Percentiles rank a stretch among this genome's conserved stretches.
Evolutionary conservation across 208 protist species (phyloP).

Genomic region (Crithidia acanthocephali): DNA sequence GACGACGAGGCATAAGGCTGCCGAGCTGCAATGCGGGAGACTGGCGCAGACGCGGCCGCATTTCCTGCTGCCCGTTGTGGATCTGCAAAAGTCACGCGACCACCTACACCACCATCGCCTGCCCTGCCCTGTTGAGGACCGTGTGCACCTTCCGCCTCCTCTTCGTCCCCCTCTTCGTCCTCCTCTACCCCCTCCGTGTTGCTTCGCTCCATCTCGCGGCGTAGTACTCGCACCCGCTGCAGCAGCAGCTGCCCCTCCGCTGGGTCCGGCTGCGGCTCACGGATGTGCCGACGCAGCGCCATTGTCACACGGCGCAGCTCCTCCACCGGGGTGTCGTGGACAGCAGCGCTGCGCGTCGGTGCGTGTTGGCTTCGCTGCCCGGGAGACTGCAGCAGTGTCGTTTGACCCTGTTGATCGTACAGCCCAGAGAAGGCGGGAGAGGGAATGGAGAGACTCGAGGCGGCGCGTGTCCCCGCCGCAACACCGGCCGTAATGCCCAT

Average conservation of each 20-base stretch:
- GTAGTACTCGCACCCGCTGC: constrained; percentile 39
- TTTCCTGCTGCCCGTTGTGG: neutral
- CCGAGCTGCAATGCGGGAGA: neutral
- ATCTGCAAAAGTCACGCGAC: neutral
- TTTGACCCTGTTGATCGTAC: neutral
- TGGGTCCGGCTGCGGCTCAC: constrained; percentile 25
- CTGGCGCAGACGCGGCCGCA: neutral
- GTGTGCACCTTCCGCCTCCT: neutral
- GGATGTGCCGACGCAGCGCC: constrained; percentile 40
- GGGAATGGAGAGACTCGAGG: neutral
- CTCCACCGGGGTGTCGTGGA: neutral
- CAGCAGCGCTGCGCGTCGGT: too few species aligned
- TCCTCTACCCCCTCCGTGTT: neutral
- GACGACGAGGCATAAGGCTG: constrained; percentile 1
- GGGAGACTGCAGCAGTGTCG: neutral
- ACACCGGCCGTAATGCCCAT: neutral
- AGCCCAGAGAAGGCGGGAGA: neutral
- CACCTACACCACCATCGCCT: neutral
- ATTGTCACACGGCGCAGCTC: constrained; percentile 34
- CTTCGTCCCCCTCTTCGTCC: neutral
- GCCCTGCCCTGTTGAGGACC: neutral
- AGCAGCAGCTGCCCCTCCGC: constrained; percentile 41
- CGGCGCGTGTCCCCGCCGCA: neutral
- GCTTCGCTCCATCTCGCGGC: constrained; percentile 21
- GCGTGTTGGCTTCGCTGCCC: too few species aligned